Base-by-base conservation (phyloP, 2,329 filamentous ascomycete species). In the Fusarium subtropicale region DNA sequence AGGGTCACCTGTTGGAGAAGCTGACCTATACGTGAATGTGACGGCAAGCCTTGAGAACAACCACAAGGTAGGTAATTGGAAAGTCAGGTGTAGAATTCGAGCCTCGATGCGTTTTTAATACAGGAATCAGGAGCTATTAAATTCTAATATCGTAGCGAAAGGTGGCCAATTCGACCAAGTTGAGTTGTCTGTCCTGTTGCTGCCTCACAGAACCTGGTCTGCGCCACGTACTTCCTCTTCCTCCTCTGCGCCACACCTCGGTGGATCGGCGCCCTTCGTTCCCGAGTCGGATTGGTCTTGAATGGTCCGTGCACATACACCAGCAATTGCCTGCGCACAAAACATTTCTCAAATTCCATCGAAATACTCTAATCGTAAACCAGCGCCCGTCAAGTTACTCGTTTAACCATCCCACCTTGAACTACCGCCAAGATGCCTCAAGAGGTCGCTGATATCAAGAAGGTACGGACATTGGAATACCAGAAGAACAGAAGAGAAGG, bases 381-480 rank as follows among this genome's bases (percentile, higher is more conserved):
- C 63, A 60, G 69, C 68, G 65, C 66, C 63, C 60, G 71, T 68
- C 75, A 74, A 69, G 64, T 66, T 67, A 52, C 66, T 73, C 50
- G 68, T 62, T 75, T 65, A 74, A 76, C 48, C 68, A 67, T 74
- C 68, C 48, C 58, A 60, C 62, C 54, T 74, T 74, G 67, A 74
- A 75, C 68, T 61, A 52, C 86, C 85, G 86, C 85, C 92, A 97
- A 87, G 85, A 99, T 99, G 96, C 95, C 96, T 91, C 89, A 90
- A 81, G 94, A 98, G 92, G 92, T 97, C 84, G 92, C 90, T 82
- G 96, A 98, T 84, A 98, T 98, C 90, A 98, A 99, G 87, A 87
- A 90, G 86, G 88, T 91, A 80, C 65, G 82, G 8, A 8, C 18
- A 20, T 4, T n/a, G 39, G 15, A 42, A n/a, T 30, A 8, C 3